Evolutionary conservation across 192 early-diverging fungal genomes (phyloP).

Genomic region (Mortierella hygrophila): DNA sequence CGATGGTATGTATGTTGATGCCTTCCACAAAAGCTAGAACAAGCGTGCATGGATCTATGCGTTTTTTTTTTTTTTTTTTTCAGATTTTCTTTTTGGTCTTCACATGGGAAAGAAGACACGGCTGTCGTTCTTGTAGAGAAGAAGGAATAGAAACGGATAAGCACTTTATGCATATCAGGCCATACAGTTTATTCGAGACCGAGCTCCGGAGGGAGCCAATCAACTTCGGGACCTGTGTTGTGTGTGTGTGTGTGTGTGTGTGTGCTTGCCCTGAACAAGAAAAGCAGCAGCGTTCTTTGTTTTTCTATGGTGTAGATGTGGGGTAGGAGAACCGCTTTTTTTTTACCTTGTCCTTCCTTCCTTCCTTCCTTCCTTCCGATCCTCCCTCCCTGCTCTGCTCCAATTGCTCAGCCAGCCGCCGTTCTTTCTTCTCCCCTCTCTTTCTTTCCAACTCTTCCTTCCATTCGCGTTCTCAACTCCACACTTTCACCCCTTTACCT

Average conservation of each 20-base stretch:
- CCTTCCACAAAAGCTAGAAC: background rate
- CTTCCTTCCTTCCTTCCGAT: background rate
- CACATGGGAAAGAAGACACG: background rate
- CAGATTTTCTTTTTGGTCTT: background rate
- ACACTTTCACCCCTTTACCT: background rate
- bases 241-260: background rate
- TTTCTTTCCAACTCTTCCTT: background rate
- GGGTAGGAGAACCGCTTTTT: background rate
- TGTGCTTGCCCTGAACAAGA: background rate
- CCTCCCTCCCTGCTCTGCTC: background rate
- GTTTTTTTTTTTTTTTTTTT: background rate
- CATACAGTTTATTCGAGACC: constrained; percentile 3
- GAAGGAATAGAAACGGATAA: background rate
- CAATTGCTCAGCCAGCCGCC: background rate
- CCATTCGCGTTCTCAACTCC: background rate
- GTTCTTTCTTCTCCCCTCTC: background rate
- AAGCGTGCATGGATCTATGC: background rate
- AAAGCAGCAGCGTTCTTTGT: background rate
- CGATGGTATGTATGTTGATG: background rate
- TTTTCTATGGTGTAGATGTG: background rate
- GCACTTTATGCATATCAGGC: background rate
- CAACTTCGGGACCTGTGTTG: constrained; percentile 2
- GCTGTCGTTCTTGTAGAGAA: background rate
- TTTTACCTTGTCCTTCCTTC: background rate
- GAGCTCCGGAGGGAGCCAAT: background rate